These are phyloP conservation scores for Pyricularia pennisetigena DNA, from an alignment of 2,329 filamentous ascomycete genomes.

Conservation along the genomic window DNA sequence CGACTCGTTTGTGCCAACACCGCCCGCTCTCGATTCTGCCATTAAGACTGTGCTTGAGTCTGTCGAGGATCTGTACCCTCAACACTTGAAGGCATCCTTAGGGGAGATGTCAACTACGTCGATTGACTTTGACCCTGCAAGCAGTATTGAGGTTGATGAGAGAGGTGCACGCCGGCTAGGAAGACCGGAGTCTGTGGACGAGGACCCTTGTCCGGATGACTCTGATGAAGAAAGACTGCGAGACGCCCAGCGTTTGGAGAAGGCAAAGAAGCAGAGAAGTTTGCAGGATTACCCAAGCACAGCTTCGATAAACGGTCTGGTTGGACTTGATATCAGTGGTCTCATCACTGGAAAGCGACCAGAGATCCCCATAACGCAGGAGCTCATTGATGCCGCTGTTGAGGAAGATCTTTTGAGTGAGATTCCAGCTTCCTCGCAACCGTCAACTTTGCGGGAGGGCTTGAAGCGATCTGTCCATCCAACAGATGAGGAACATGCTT, in stretches of 20 bases:
- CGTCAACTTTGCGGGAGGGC: neutral
- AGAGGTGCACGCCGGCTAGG: slow-evolving; percentile 31
- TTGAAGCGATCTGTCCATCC: neutral
- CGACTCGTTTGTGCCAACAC: slow-evolving; percentile 50
- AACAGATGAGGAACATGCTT: neutral
- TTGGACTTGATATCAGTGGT: slow-evolving; percentile 33
- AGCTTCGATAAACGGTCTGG: slow-evolving; percentile 11
- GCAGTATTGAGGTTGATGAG: slow-evolving; percentile 56
- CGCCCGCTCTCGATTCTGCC: slow-evolving; percentile 38
- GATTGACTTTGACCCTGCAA: slow-evolving; percentile 19
- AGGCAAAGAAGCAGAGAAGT: slow-evolving; percentile 7
- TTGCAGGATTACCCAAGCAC: neutral
- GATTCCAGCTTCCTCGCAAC: slow-evolving; percentile 6
- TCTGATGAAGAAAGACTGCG: slow-evolving; percentile 40
- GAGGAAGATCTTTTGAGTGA: slow-evolving; percentile 27
- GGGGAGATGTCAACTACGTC: slow-evolving; percentile 23
- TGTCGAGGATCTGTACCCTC: slow-evolving; percentile 76
- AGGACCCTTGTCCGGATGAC: slow-evolving; percentile 41
- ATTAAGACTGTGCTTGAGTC: slow-evolving; percentile 76
- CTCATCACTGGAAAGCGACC: slow-evolving; percentile 26
- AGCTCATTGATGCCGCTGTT: slow-evolving; percentile 29
- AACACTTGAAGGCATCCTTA: slow-evolving; percentile 44
- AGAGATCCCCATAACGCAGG: slow-evolving; percentile 24
- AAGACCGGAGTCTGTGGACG: slow-evolving; percentile 17
- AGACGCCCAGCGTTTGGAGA: slow-evolving; percentile 15